Base-by-base conservation (phyloP, 306 rosid genomes). In the Lagenaria siceraria region DNA sequence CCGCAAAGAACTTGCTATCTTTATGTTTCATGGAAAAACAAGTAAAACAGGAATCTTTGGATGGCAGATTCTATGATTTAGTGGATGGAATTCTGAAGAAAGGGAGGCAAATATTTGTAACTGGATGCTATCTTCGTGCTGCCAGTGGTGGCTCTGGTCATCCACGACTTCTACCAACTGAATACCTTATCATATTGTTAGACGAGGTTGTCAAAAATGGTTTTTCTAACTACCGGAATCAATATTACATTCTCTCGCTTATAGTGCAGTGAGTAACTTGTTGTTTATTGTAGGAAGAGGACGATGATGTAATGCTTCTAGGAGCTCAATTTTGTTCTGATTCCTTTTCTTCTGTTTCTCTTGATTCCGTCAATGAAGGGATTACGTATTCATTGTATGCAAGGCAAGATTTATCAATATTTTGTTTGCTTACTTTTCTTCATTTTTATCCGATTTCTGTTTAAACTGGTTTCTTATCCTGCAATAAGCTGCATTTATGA, bases 111-210 rank as follows among this genome's bases (percentile, higher is more conserved):
- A 77, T 94, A 84, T 85, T 89, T 61, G 88, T 94, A 82, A 92
- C 98, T 24, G 98, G 98, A 43, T 94, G 98, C 84, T 89, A 90
- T 87, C 97, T 94, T 66, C 95, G 98, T 70, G 83, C 87, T 75
- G 84, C 96, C 22, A 58, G 87, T 56, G 86, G 81, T 64, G 91
- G 94, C 66, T 87, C 91, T 68, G 86, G 95, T 56, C 81, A 46
- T 86, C 85, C 90, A 6, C 93, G 97, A 77, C 85, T 94, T 78
- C 86, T 94, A 84, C 98, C 98, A 78, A 92, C 98, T 14, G 97
- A 94, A 80, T 94, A 92, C 87, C 85, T 92, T 8, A 90, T 90
- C 83, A 84, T 89, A 77, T 49, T 94, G 76, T 81, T 94, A 77
- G 97, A 92, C 79, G 98, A 90, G 95, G 98, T 94, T 42, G 21